Conservation (phyloP, 306 rosid genomes). For the Betula pendula region DNA sequence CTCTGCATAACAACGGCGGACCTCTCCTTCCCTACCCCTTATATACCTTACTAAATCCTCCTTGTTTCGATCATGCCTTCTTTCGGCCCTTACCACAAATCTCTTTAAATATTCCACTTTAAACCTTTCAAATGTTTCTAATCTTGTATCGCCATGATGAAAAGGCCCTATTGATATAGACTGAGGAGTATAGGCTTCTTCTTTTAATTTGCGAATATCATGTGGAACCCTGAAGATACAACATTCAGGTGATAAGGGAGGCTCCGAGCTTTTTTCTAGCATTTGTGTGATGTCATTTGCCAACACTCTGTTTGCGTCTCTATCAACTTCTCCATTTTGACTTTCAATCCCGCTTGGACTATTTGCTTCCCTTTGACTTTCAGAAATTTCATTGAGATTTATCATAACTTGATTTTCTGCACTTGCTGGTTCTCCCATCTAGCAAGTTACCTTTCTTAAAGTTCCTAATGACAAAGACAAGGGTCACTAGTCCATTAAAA, state of each 20-base stretch:
- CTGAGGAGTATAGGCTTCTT: background rate
- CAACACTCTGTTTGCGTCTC: background rate
- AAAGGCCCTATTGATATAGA: slow-evolving; percentile 7
- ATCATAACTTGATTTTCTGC: too few species aligned
- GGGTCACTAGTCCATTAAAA: too few species aligned
- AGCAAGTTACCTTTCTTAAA: too few species aligned
- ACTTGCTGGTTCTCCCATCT: too few species aligned
- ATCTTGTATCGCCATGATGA: background rate
- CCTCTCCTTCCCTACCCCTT: background rate
- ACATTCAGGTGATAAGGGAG: background rate
- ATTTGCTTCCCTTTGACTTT: too few species aligned
- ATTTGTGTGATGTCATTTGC: background rate
- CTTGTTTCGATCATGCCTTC: background rate
- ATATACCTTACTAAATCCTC: background rate
- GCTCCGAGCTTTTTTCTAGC: background rate
- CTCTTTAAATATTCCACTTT: background rate
- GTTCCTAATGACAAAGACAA: too few species aligned
- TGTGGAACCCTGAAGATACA: background rate
- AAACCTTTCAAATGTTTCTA: background rate
- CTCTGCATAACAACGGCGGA: background rate
- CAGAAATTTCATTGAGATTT: too few species aligned
- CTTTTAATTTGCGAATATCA: background rate
- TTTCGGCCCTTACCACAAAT: background rate
- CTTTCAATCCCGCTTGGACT: too few species aligned
- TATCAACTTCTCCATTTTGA: background rate